Percentiles rank a stretch among this genome's conserved stretches.
phyloP scores from a whole-genome alignment of 2,329 filamentous ascomycete genomes.

The Colletotrichum liaoningense region DNA sequence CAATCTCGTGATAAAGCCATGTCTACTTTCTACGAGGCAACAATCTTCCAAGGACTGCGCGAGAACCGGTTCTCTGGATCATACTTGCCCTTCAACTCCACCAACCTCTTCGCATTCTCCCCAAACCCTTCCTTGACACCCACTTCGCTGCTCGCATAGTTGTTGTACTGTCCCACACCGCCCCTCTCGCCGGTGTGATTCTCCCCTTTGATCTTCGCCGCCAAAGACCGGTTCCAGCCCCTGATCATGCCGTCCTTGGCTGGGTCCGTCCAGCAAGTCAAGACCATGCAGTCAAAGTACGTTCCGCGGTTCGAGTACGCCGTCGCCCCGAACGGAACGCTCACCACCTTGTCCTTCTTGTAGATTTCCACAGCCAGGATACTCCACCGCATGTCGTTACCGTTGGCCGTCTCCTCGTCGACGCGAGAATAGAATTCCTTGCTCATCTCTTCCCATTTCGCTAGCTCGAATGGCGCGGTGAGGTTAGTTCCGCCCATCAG shows the following conservation, averaged over 20 bases:
- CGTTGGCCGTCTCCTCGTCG: constrained; percentile 32
- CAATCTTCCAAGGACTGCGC: constrained; percentile 4
- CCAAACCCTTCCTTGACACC: constrained; percentile 46
- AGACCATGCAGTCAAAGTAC: constrained; percentile 56
- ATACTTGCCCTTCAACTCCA: constrained; percentile 47
- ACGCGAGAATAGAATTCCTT: constrained; percentile 44
- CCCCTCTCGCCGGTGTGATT: constrained; percentile 39
- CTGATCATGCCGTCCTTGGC: constrained; percentile 50
- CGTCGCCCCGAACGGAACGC: constrained; percentile 49
- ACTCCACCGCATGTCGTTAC: constrained; percentile 42
- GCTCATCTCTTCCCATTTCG: constrained; percentile 45
- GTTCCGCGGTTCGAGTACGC: constrained; percentile 58
- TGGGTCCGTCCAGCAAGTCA: constrained; percentile 53
- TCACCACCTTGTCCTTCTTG: constrained; percentile 51
- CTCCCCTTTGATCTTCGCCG: constrained; percentile 39
- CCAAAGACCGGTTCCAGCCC: constrained; percentile 50
- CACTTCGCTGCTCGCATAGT: constrained; percentile 42
- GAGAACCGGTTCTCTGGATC: constrained; percentile 48
- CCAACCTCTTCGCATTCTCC: constrained; percentile 42
- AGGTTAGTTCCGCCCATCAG: constrained; percentile 56
- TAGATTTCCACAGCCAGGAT: constrained; percentile 55
- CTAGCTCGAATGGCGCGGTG: constrained; percentile 51
- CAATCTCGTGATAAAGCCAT: neutral
- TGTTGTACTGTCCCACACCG: constrained; percentile 44
- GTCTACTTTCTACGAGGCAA: neutral